Percentiles rank a stretch among this genome's conserved stretches.
phyloP scores from a whole-genome alignment of 169 alveolate genomes.

The Babesia bigemina region DNA sequence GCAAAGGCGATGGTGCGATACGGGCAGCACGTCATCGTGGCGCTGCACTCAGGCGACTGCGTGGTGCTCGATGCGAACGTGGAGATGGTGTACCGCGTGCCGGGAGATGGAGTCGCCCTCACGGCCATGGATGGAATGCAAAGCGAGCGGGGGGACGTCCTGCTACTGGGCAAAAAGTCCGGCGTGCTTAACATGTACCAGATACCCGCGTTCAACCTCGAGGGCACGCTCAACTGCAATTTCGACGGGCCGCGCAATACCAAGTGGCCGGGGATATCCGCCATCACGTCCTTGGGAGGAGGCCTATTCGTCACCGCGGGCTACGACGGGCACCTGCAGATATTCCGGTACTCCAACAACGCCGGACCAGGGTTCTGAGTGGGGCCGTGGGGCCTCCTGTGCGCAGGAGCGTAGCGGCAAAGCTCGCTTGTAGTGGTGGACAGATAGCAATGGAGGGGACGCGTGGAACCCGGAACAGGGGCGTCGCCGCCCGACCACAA shows the following conservation, averaged over 20 bases:
- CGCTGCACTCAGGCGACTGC: slow-evolving; percentile 46
- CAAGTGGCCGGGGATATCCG: slow-evolving; percentile 50
- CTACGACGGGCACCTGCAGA: slow-evolving; percentile 60
- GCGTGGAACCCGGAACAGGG: no score
- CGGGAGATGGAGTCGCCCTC: slow-evolving; percentile 24
- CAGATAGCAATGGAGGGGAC: no score
- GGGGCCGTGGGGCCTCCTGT: no score
- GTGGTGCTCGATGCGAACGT: slow-evolving; percentile 32
- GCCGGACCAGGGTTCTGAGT: neutral
- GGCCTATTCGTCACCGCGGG: slow-evolving; percentile 56
- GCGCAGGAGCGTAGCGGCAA: no score
- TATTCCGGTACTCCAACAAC: slow-evolving; percentile 25
- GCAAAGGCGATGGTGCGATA: slow-evolving; percentile 50
- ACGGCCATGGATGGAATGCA: slow-evolving; percentile 70
- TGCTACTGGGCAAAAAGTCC: slow-evolving; percentile 49
- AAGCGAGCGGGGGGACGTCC: slow-evolving; percentile 54
- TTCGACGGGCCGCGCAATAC: slow-evolving; percentile 38
- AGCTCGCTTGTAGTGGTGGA: no score
- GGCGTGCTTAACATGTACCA: slow-evolving; percentile 47
- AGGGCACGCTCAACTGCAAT: slow-evolving; percentile 36
- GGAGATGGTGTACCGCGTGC: slow-evolving; percentile 38
- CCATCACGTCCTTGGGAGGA: slow-evolving; percentile 56
- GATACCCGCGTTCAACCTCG: slow-evolving; percentile 61
- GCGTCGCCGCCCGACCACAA: no score
- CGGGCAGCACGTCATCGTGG: slow-evolving; percentile 63